A percentile compares a stretch with the other conserved stretches of the same genome.
These are phyloP conservation scores for Psilocybe tampanensis DNA, from an alignment of 768 basidiomycete genomes.

Conservation along the genomic window DNA sequence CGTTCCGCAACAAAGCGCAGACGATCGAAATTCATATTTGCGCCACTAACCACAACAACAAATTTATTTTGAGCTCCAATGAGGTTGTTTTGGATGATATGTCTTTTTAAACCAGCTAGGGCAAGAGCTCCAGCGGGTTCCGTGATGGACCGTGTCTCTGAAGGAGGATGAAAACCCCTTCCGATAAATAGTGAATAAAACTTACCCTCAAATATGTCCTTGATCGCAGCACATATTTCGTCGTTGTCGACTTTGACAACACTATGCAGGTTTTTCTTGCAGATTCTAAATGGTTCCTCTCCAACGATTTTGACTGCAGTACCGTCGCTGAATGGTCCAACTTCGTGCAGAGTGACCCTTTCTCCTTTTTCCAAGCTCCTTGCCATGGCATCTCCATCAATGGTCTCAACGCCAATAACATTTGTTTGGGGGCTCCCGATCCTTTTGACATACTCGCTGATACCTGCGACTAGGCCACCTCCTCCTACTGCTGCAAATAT, in stretches of 20 bases:
- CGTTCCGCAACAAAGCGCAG: slow-evolving; percentile 98
- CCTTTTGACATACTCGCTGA: slow-evolving; percentile 89
- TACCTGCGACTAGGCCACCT: slow-evolving; percentile 90
- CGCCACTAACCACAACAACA: slow-evolving; percentile 91
- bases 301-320: slow-evolving; percentile 97
- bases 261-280: slow-evolving; percentile 80
- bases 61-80: slow-evolving; percentile 84
- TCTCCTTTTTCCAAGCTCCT: slow-evolving; percentile 80
- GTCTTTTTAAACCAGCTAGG: slow-evolving; percentile 87
- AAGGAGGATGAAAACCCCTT: neutral
- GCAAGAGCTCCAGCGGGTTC: slow-evolving; percentile 96
- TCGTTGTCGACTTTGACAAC: slow-evolving; percentile 90
- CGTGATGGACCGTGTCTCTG: slow-evolving; percentile 94
- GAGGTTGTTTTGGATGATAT: slow-evolving; percentile 81
- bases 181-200: neutral
- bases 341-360: slow-evolving; percentile 82
- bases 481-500: slow-evolving; percentile 95
- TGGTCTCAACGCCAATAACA: slow-evolving; percentile 90
- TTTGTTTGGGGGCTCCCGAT: slow-evolving; percentile 84
- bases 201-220: slow-evolving; percentile 96
- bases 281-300: slow-evolving; percentile 92
- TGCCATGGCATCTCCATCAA: slow-evolving; percentile 94
- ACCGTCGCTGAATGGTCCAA: slow-evolving; percentile 96
- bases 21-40: slow-evolving; percentile 99
- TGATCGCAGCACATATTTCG: slow-evolving; percentile 97